These are phyloP conservation scores for Ganoderma boninense DNA, from an alignment of 1,284 basidiomycete genomes.

Conservation along the genomic window DNA sequence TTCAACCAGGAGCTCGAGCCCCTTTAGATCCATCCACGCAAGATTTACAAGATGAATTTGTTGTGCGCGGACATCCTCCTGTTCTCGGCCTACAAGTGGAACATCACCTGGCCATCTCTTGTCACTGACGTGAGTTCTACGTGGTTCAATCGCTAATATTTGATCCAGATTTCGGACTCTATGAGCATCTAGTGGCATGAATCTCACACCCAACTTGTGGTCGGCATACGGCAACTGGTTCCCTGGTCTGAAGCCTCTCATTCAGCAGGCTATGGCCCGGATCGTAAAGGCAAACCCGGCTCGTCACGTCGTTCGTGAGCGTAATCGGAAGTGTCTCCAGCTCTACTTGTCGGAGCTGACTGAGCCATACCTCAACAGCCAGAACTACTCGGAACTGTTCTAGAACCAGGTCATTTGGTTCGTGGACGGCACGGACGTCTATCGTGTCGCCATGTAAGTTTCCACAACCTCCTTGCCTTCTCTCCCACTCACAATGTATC, in stretches of 20 bases:
- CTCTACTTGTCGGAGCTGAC: constrained; percentile 99
- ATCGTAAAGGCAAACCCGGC: constrained; percentile 99
- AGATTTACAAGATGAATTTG: constrained; percentile 99
- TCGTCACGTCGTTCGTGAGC: constrained; percentile 97
- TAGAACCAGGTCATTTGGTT: constrained; percentile 99
- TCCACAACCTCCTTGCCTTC: background rate
- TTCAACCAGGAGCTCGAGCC: constrained; percentile 99
- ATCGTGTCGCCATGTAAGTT: constrained; percentile 94
- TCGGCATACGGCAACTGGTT: constrained; percentile 99
- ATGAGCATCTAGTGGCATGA: constrained; percentile 99
- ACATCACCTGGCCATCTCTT: constrained; percentile 95
- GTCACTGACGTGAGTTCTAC: constrained; percentile 82
- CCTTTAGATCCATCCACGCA: constrained; percentile 96
- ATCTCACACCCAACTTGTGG: constrained; percentile 98
- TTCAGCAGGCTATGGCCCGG: constrained; percentile 99
- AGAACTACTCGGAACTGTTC: constrained; percentile 97
- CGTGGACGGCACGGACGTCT: constrained; percentile 99
- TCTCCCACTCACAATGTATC: constrained; percentile 12
- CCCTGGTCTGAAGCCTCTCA: constrained; percentile 98
- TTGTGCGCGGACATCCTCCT: constrained; percentile 96
- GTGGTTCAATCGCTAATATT: background rate
- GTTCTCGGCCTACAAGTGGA: constrained; percentile 99
- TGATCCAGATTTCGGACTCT: constrained; percentile 83
- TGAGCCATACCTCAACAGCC: constrained; percentile 98
- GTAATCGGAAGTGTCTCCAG: constrained; percentile 98